Conservation (phyloP, 225 moss, liverwort and hornwort genomes). For the Asterella californica region DNA sequence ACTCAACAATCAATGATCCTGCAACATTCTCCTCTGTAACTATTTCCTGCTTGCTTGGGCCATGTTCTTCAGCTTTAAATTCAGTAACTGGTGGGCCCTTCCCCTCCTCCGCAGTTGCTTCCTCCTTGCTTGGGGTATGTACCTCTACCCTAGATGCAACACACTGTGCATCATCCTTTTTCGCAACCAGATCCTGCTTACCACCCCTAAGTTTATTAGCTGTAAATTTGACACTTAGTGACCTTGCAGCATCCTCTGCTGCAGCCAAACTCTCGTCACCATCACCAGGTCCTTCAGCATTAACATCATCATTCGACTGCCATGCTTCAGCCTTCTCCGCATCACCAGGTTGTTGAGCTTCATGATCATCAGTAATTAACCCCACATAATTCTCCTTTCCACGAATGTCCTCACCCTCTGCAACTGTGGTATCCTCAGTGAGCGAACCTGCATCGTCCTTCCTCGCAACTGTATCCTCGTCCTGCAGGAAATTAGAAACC, state of each 20-base stretch:
- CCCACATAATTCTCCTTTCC: background rate
- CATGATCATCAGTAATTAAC: background rate
- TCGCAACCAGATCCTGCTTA: slow-evolving; percentile 65
- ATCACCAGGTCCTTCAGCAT: background rate
- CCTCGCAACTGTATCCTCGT: slow-evolving; percentile 88
- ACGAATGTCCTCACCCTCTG: slow-evolving; percentile 1
- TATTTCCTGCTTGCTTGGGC: background rate
- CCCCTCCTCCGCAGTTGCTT: background rate
- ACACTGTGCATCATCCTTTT: slow-evolving; percentile 87
- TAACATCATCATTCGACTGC: background rate
- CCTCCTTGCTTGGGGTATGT: slow-evolving; percentile 57
- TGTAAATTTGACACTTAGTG: background rate
- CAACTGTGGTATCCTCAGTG: slow-evolving; percentile 73
- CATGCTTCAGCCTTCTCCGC: too few species aligned
- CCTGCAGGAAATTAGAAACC: slow-evolving; percentile 31
- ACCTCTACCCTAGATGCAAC: slow-evolving; percentile 83
- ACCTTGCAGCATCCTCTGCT: background rate
- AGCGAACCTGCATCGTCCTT: slow-evolving; percentile 93
- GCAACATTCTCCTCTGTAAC: background rate
- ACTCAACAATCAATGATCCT: background rate
- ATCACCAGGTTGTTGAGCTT: background rate
- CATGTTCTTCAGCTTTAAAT: background rate
- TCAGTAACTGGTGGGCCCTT: background rate
- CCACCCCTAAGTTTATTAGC: background rate
- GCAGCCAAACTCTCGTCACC: background rate